Percentiles rank a stretch among this genome's conserved stretches.
These are phyloP conservation scores for Torrubiella hemipterigena DNA, from an alignment of 2,329 filamentous ascomycete genomes.

Conservation along the genomic window DNA sequence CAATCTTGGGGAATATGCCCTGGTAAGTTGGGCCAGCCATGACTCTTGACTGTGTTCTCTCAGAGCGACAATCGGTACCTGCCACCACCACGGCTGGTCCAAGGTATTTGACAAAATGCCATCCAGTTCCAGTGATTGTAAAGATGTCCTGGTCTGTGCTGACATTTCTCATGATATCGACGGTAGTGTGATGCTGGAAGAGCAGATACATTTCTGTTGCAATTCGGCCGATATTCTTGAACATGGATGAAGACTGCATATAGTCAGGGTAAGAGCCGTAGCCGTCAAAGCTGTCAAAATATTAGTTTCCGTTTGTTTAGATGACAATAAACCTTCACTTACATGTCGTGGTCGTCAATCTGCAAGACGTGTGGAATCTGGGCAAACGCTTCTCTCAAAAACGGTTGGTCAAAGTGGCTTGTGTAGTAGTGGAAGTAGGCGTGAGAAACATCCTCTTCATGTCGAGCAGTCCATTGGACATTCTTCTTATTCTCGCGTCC, in stretches of 20 bases:
- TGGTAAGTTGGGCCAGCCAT: conserved; percentile 96
- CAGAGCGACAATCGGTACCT: conserved; percentile 83
- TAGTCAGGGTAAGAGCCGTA: conserved; percentile 96
- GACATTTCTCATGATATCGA: conserved; percentile 84
- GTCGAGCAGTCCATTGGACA: conserved; percentile 80
- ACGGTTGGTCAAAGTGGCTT: conserved; percentile 94
- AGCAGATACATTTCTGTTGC: conserved; percentile 96
- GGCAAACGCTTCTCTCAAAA: conserved; percentile 86
- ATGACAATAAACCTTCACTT: conserved; percentile 29
- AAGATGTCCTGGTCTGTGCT: conserved; percentile 85
- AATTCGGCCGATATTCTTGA: conserved; percentile 94
- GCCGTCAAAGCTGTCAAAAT: conserved; percentile 65
- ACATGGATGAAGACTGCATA: conserved; percentile 95
- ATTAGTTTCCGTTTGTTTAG: conserved; percentile 7
- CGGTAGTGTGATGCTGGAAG: conserved; percentile 95
- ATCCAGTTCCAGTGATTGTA: conserved; percentile 91
- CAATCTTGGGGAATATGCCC: conserved; percentile 91
- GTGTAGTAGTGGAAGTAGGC: conserved; percentile 99
- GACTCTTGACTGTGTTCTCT: conserved; percentile 80
- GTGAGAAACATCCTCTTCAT: conserved; percentile 91
- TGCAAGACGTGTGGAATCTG: conserved; percentile 92
- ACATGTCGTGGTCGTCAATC: conserved; percentile 97
- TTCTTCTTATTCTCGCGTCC: conserved; percentile 90
- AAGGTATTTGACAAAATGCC: conserved; percentile 97
- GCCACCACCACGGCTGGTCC: conserved; percentile 84